phyloP scores from a whole-genome alignment of 2,329 filamentous ascomycete genomes.

The Aspergillus clavatus region DNA sequence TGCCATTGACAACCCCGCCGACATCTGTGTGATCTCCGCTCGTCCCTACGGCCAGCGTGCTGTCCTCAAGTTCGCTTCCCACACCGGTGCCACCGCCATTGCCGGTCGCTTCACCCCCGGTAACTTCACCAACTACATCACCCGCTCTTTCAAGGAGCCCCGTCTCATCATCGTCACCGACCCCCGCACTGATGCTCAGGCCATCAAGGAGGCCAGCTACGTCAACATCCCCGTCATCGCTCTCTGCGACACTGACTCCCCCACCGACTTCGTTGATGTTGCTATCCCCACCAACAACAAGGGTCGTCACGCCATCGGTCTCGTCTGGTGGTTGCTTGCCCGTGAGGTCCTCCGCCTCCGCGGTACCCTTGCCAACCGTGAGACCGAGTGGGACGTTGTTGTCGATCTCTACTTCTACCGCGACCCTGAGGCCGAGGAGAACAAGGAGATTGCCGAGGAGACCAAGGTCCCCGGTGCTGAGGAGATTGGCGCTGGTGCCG shows the following conservation, averaged over 20 bases:
- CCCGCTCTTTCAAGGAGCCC: constrained; percentile 99
- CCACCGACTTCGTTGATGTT: constrained; percentile 99
- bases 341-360: constrained; percentile 99
- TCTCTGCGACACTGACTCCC: constrained; percentile 98
- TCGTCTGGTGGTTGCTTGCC: constrained; percentile 99
- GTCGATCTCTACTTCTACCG: constrained; percentile 99
- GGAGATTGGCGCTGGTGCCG: constrained; percentile 72
- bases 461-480: constrained; percentile 76
- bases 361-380: constrained; percentile 91
- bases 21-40: constrained; percentile 98
- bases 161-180: constrained; percentile 99
- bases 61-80: constrained; percentile 98
- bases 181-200: constrained; percentile 98
- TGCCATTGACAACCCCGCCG: constrained; percentile 98
- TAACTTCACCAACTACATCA: constrained; percentile 99
- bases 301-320: constrained; percentile 97
- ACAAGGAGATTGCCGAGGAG: constrained; percentile 86
- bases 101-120: constrained; percentile 99
- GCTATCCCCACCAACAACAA: constrained; percentile 99
- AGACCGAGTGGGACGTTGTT: constrained; percentile 98
- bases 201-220: constrained; percentile 99
- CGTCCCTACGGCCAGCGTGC: constrained; percentile 99
- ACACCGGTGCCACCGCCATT: constrained; percentile 97
- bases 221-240: constrained; percentile 99
- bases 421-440: constrained; percentile 98